Conservation (phyloP, 1,139 yeast species). For the Magnusiomyces sp. region DNA sequence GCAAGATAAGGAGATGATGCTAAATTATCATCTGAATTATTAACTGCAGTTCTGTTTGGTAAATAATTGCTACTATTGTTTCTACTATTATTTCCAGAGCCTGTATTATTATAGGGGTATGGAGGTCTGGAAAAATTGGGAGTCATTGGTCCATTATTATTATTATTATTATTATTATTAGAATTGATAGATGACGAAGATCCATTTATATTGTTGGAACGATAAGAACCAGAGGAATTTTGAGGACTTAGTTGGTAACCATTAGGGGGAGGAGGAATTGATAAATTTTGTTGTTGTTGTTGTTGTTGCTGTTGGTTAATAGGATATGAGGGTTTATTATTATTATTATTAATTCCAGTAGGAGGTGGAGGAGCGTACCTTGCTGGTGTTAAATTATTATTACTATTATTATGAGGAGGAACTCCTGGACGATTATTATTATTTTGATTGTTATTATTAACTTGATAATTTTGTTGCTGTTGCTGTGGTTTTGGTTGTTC, state of each 20-base stretch:
- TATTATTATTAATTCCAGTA: too few relatives aligned
- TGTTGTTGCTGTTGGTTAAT: too few relatives aligned
- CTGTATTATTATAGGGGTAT: background rate
- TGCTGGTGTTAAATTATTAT: too few relatives aligned
- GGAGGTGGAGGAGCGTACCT: too few relatives aligned
- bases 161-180: too few relatives aligned
- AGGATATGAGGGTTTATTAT: too few relatives aligned
- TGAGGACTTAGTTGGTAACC: background rate
- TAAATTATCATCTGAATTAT: background rate
- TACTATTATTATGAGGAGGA: too few relatives aligned
- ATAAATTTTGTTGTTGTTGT: too few relatives aligned
- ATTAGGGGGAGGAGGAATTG: background rate
- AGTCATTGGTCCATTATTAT: background rate
- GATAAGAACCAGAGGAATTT: background rate
- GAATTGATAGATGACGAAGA: background rate
- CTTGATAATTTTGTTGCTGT: too few relatives aligned
- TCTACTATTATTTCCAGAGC: background rate
- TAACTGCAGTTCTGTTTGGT: background rate
- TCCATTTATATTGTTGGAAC: background rate
- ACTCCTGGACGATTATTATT: too few relatives aligned
- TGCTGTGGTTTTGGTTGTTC: too few relatives aligned
- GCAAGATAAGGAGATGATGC: background rate
- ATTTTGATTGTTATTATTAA: too few relatives aligned
- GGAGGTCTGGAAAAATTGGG: conserved; percentile 7
- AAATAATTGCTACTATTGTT: background rate